These are phyloP conservation scores for Globisporangium barbulae DNA, from an alignment of 352 stramenopile species.

Conservation along the genomic window DNA sequence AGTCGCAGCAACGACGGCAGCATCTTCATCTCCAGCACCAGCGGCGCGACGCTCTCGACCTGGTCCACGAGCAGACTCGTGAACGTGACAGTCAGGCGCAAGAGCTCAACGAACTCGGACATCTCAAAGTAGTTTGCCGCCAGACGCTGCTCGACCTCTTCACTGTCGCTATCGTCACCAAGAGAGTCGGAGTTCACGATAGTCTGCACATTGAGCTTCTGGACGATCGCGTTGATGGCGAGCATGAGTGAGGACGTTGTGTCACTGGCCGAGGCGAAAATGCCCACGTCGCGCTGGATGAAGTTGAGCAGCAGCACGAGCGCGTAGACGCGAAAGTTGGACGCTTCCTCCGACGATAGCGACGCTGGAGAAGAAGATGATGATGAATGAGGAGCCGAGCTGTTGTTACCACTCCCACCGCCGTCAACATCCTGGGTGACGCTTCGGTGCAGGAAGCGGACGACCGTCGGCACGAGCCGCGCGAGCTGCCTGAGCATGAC, in stretches of 20 bases:
- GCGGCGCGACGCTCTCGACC: constrained; percentile 20
- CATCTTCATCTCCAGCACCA: constrained; percentile 24
- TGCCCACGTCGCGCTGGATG: constrained; percentile 46
- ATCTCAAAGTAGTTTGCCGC: constrained; percentile 19
- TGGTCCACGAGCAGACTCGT: constrained; percentile 47
- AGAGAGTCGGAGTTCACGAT: neutral
- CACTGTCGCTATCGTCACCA: neutral
- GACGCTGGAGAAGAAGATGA: constrained; percentile 11
- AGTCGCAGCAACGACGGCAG: constrained; percentile 42
- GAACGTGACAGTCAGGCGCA: constrained; percentile 50
- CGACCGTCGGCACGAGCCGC: constrained; percentile 38
- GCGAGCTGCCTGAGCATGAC: constrained; percentile 31
- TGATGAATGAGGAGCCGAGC: neutral
- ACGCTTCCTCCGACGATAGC: constrained; percentile 42
- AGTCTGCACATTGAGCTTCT: constrained; percentile 7
- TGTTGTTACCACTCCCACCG: neutral
- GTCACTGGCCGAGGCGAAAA: constrained; percentile 18
- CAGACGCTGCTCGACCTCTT: neutral
- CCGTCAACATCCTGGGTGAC: constrained; percentile 19
- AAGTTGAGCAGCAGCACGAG: constrained; percentile 76
- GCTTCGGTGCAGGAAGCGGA: constrained; percentile 45
- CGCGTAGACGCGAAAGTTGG: constrained; percentile 68
- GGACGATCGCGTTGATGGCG: constrained; percentile 11
- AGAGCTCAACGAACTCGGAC: constrained; percentile 53
- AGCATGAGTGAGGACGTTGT: constrained; percentile 1